Evolutionary conservation across 495 filamentous ascomycete species (phyloP).

Genomic region (Xylaria flabelliformis): DNA sequence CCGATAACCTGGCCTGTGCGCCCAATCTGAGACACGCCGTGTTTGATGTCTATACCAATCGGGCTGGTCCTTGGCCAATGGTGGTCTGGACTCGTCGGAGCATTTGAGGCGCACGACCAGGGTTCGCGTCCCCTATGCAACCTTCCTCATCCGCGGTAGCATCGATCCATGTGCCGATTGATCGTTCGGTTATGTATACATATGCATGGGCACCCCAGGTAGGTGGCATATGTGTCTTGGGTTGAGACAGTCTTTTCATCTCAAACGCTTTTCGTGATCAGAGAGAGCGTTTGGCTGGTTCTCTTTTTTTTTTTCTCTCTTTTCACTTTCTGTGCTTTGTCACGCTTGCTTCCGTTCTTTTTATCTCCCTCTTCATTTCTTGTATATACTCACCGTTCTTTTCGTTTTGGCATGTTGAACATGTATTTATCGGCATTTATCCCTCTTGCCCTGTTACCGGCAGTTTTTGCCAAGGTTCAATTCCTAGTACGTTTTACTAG

Average conservation of each 20-base stretch:
- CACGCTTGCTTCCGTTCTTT: slow-evolving; percentile 12
- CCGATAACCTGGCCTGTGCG: slow-evolving; percentile 17
- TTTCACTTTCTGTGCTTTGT: neutral
- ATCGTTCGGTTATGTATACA: slow-evolving; percentile 9
- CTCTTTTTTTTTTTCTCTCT: neutral
- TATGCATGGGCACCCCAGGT: slow-evolving; percentile 9
- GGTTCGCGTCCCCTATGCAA: slow-evolving; percentile 19
- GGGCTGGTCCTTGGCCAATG: slow-evolving; percentile 23
- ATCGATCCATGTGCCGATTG: slow-evolving; percentile 9
- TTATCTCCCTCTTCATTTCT: slow-evolving; percentile 29
- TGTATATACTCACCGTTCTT: slow-evolving; percentile 27
- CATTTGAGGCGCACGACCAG: slow-evolving; percentile 4
- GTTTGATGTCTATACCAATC: slow-evolving; percentile 26
- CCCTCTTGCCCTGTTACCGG: slow-evolving; percentile 31
- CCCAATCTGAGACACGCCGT: slow-evolving; percentile 23
- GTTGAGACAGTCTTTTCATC: neutral
- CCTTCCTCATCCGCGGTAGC: slow-evolving; percentile 18
- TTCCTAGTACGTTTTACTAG: slow-evolving; percentile 38
- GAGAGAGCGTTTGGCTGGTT: slow-evolving; percentile 4
- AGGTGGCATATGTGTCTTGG: slow-evolving; percentile 6
- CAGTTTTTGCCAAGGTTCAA: slow-evolving; percentile 42
- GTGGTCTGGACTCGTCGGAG: slow-evolving; percentile 4
- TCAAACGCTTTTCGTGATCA: neutral
- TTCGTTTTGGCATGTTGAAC: slow-evolving; percentile 26
- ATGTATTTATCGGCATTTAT: slow-evolving; percentile 35